These are phyloP conservation scores for Apiospora kogelbergensis DNA, from an alignment of 2,329 filamentous ascomycete species.

Conservation along the genomic window DNA sequence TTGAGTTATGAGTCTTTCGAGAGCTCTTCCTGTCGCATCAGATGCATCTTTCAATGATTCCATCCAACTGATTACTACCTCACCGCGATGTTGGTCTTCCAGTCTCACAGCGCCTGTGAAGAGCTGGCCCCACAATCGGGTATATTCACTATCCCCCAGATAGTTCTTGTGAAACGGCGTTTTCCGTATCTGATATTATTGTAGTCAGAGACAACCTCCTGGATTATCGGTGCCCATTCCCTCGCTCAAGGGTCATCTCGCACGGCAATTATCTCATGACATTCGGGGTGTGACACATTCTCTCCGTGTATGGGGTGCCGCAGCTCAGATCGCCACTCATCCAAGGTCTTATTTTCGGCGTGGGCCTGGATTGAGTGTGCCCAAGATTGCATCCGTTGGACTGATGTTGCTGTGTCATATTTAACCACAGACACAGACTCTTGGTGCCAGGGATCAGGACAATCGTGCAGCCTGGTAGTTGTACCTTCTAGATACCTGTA, in stretches of 20 bases:
- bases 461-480: neutral
- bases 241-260: neutral
- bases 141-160: neutral
- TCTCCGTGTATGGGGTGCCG: neutral
- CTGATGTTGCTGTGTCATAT: neutral
- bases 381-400: neutral
- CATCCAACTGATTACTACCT: neutral
- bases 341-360: neutral
- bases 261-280: neutral
- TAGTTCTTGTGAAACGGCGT: neutral
- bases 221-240: neutral
- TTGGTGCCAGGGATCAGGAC: neutral
- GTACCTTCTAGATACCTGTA: neutral
- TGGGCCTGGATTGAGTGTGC: neutral
- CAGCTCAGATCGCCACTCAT: neutral
- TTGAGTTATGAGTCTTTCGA: neutral
- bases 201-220: neutral
- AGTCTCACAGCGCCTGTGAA: neutral
- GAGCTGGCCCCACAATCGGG: neutral
- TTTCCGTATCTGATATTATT: neutral
- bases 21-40: neutral
- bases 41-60: neutral
- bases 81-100: neutral
- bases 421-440: neutral
- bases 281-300: neutral